Base-by-base conservation (phyloP, 2,329 filamentous ascomycete species). In the Chrysoporthe puriensis region DNA sequence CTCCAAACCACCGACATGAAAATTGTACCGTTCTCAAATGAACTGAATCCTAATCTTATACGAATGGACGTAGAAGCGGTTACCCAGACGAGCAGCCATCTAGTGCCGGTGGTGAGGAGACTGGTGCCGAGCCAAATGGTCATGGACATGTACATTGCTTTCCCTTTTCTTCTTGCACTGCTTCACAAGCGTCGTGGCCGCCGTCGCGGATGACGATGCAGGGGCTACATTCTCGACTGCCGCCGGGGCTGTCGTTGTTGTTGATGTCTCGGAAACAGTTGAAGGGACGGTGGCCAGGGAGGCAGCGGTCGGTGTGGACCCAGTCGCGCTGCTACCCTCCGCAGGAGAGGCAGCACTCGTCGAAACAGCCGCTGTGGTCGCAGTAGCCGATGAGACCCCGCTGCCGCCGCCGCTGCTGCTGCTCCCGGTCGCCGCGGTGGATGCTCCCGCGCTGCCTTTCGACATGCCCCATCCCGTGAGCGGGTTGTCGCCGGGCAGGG, bases 401-500 rank as follows among this genome's bases (percentile, higher is more conserved):
- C 44, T 46, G 44, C 18, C 36, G 8, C 44, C 14, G 44, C 18
- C 2, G 44, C 44, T n/a, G 44, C 44, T n/a, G 32, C 11, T 0
- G 11, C 50, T 32, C 11, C 13, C 26, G 16, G 32, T 4, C 1
- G 26, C 50, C 32, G 21, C 21, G 11, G 36, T 26, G 21, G 59
- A 7, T 13, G n/a, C 16, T 4, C n/a, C 64, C 21, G 16, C 71
- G 26, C 71, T 75, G 66, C 85, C 85, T 66, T 80, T 81, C 3
- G 62, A 58, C 16, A 60, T 48, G 40, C 76, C 73, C 81, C 83
- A 90, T 58, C 85, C 83, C 48, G 80, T 80, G n/a, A 88, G 74
- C 3, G 82, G 80, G 77, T 86, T 86, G 76, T 82, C 79, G 40
- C 88, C 86, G 1, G 88, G 87, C 18, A 90, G 82, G 18, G 76